Evolutionary conservation across 148 eudicot species (phyloP), one percentile per base, ranked within the genome.

Genomic region (Chenopodium suecicum): DNA sequence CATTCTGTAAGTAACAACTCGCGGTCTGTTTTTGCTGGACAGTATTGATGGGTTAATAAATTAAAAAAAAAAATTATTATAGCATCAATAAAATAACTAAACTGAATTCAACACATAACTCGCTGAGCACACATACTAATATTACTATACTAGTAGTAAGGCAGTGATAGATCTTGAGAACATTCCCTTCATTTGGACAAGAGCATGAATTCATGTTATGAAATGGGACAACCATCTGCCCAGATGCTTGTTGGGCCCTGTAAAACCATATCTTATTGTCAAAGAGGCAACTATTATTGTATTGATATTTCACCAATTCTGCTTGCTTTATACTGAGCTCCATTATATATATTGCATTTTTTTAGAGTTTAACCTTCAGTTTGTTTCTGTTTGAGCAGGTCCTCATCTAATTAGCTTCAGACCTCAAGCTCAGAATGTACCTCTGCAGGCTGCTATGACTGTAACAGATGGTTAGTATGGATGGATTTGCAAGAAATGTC

Each of bases 371-470:
- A 22, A 34, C 64, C 71, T 52, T 20, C 16, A 11, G 11, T 6
- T 29, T 29, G 60, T 63, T 32, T 83, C 23, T 82, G 56, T 81
- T 73, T 83, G 84, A 56, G 52, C 91, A 94, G 99, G 98, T 22
- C 99, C 98, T 46, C 99, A 94, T 78, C 73, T 84, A 70, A 91
- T 94, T 79, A 91, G 98, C 85, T 91, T 90, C 90, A 91, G 97
- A 83, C 94, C 94, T 7, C 88, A 88, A 11, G 94, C 97, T 81
- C 89, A 87, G 80, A 87, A 87, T 87, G 97, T 92, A 52, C 90
- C 98, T 54, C 79, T 96, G 80, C 97, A 96, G 86, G 90, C 94
- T 56, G 82, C 98, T 79, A 96, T 96, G 99, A 89, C 98, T 12
- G 94, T 96, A 72, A 96, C 99, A 0, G 98, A 94, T 88, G 99